These are phyloP conservation scores for Jasminum sambac DNA, from an alignment of 257 asterid genomes.

Conservation along the genomic window DNA sequence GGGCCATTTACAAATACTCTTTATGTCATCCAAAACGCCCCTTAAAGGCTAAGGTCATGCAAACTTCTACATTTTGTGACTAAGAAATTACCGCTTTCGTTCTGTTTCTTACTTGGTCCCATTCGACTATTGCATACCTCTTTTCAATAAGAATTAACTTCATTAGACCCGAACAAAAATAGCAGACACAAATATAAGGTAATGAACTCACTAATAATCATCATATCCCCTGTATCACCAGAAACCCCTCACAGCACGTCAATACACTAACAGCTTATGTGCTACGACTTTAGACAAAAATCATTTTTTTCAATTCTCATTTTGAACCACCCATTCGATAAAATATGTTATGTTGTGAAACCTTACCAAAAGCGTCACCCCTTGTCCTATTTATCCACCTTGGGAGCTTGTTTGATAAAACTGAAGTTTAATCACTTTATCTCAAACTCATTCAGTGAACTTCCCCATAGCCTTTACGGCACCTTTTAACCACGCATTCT, in stretches of 20 bases:
- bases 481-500: no score
- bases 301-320: no score
- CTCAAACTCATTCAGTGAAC: no score
- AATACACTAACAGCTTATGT: neutral
- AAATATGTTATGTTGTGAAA: neutral
- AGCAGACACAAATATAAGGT: neutral
- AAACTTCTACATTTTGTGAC: neutral
- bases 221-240: neutral
- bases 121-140: neutral
- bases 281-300: no score
- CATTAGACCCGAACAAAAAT: neutral
- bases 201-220: no score
- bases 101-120: neutral
- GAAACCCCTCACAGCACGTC: neutral
- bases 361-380: neutral
- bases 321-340: no score
- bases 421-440: no score
- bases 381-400: neutral
- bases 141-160: neutral
- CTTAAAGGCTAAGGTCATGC: neutral
- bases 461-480: no score
- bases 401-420: no score
- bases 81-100: neutral
- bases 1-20: no score
- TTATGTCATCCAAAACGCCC: no score